These are phyloP conservation scores for Mortierella antarctica DNA, from an alignment of 192 early-diverging fungal species.

Conservation along the genomic window DNA sequence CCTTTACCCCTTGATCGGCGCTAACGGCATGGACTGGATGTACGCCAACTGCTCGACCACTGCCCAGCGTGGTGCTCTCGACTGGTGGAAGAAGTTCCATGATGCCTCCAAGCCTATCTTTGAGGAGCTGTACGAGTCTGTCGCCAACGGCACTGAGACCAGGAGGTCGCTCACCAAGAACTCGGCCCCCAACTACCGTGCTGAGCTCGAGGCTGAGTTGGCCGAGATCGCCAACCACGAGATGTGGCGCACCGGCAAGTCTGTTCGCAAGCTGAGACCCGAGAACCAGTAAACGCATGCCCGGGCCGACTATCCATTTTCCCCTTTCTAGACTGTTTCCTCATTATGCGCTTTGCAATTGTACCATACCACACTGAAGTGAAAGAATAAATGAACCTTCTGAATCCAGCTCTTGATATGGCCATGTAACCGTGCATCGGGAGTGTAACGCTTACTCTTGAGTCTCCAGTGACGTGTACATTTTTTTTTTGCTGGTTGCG, in stretches of 20 bases:
- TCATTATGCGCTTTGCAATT: background rate
- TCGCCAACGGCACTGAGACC: slow-evolving; percentile 91
- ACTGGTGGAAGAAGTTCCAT: slow-evolving; percentile 97
- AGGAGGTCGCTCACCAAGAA: slow-evolving; percentile 88
- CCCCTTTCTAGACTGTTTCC: background rate
- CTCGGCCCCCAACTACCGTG: slow-evolving; percentile 91
- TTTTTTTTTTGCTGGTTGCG: too few species aligned
- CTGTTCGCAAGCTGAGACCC: slow-evolving; percentile 88
- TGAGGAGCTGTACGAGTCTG: slow-evolving; percentile 87
- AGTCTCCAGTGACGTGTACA: too few species aligned
- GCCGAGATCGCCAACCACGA: slow-evolving; percentile 83
- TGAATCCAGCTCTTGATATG: too few species aligned
- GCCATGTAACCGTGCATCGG: too few species aligned
- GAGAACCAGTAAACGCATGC: slow-evolving; percentile 66
- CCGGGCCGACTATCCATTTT: background rate
- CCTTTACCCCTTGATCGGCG: slow-evolving; percentile 95
- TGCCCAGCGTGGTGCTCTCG: slow-evolving; percentile 95
- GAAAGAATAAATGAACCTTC: background rate
- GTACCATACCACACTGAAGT: slow-evolving; percentile 11
- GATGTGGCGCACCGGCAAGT: slow-evolving; percentile 93
- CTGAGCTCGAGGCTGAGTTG: slow-evolving; percentile 92
- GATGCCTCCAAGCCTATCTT: slow-evolving; percentile 95
- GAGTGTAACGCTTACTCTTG: too few species aligned
- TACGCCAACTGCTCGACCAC: slow-evolving; percentile 98
- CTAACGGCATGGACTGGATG: slow-evolving; percentile 97